Percentiles rank a stretch among this genome's conserved stretches.
phyloP scores from a whole-genome alignment of 163 green algal species.

The Smithsoniella earleae region DNA sequence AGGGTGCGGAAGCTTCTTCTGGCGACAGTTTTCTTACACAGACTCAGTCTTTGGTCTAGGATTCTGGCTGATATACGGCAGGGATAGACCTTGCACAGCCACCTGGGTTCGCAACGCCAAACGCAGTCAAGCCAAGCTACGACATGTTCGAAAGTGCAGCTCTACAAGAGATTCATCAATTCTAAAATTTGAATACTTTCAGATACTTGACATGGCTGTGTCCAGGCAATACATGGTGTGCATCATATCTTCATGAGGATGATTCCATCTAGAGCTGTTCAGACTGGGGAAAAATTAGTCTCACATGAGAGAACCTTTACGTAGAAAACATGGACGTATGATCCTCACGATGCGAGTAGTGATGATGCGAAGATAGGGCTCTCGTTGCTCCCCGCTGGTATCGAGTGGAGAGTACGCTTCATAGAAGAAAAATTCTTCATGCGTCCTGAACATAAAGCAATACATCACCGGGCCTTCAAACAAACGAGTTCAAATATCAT shows the following conservation, averaged over 20 bases:
- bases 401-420: conserved; percentile 8
- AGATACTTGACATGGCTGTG: not conserved
- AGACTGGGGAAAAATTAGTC: not conserved
- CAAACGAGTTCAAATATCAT: not conserved
- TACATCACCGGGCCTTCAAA: no score
- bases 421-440: not conserved
- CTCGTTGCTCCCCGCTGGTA: not conserved
- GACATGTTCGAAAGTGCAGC: no score
- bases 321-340: conserved; percentile 20
- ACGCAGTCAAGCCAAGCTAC: no score
- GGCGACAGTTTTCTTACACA: not conserved
- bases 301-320: not conserved
- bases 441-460: no score
- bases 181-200: not conserved
- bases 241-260: not conserved
- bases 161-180: no score
- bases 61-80: not conserved
- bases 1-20: no score
- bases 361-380: not conserved
- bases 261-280: no score
- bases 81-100: no score
- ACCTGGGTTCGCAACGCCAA: no score
- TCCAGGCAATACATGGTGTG: conserved; percentile 13
- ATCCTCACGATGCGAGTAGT: conserved; percentile 13
- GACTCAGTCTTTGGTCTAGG: not conserved